Conservation (phyloP, 2,329 filamentous ascomycete species). For the Tolypocladium guangdongense region DNA sequence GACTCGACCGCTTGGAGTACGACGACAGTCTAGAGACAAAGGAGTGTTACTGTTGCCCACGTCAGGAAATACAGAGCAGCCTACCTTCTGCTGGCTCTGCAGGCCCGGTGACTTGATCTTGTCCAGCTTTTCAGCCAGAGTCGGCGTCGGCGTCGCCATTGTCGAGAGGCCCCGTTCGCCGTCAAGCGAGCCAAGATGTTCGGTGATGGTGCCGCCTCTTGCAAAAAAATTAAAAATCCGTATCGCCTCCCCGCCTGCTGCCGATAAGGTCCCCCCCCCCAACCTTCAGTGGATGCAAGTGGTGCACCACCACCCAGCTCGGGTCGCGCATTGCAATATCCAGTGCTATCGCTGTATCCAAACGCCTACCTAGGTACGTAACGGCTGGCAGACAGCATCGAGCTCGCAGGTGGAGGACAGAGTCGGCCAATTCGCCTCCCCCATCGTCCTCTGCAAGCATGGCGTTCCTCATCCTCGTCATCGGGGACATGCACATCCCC, state of each 20-base stretch:
- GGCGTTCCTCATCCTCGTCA: constrained; percentile 81
- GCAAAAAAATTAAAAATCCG: constrained; percentile 12
- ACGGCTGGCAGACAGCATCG: not conserved
- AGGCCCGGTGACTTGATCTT: constrained; percentile 96
- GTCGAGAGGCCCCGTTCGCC: constrained; percentile 5
- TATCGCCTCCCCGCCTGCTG: constrained; percentile 9
- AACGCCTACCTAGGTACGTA: not conserved
- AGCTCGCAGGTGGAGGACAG: constrained; percentile 6
- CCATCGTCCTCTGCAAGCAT: constrained; percentile 39
- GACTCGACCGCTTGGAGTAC: constrained; percentile 88
- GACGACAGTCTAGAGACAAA: constrained; percentile 56
- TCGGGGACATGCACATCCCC: constrained; percentile 89
- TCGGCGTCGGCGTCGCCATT: constrained; percentile 36
- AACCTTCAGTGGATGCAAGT: not conserved
- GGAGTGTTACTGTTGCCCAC: constrained; percentile 1
- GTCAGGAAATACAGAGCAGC: constrained; percentile 13
- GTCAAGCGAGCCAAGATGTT: not conserved
- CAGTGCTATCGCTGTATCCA: constrained; percentile 19
- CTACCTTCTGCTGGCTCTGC: constrained; percentile 86
- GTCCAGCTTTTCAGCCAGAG: constrained; percentile 80
- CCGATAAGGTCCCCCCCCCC: constrained; percentile 7
- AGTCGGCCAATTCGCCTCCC: constrained; percentile 5
- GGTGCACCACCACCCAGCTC: not conserved
- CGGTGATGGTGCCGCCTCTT: not conserved
- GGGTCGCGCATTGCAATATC: not conserved